These are phyloP conservation scores for Tulasnella sp. DNA, from an alignment of 768 basidiomycete species.

Conservation along the genomic window DNA sequence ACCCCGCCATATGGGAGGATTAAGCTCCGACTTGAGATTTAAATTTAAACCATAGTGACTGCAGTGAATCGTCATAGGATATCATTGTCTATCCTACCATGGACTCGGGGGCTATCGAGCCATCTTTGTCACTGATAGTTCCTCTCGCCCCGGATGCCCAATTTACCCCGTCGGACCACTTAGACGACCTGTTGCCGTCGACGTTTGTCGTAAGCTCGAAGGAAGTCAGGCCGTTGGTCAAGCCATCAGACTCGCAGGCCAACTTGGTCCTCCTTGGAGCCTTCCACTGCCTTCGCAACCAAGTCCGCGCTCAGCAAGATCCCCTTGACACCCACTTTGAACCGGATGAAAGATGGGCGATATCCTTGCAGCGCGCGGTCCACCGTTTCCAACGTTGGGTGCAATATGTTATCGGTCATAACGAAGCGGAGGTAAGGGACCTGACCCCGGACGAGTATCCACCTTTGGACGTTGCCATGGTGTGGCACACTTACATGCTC, in stretches of 20 bases:
- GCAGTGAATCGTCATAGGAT: no score
- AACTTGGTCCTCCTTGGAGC: constrained; percentile 21
- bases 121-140: no score
- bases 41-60: no score
- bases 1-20: no score
- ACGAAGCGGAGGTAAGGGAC: neutral
- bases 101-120: no score
- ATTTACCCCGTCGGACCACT: neutral
- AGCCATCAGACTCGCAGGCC: neutral
- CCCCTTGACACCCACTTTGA: neutral
- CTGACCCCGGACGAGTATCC: neutral
- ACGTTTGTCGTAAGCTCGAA: neutral
- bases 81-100: no score
- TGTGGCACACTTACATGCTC: constrained; percentile 19
- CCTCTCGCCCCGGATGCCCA: no score
- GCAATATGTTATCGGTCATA: neutral
- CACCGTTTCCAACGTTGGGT: constrained; percentile 17
- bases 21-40: no score
- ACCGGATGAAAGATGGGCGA: constrained; percentile 18
- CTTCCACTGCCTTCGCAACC: constrained; percentile 16
- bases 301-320: neutral
- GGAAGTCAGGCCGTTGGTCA: constrained; percentile 10
- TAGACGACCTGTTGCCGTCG: neutral
- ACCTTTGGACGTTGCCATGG: constrained; percentile 20
- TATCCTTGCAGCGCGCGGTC: constrained; percentile 19